Percentiles rank a stretch among this genome's conserved stretches.
phyloP scores from a whole-genome alignment of 2,329 filamentous ascomycete genomes.

The Fusarium miscanthi region DNA sequence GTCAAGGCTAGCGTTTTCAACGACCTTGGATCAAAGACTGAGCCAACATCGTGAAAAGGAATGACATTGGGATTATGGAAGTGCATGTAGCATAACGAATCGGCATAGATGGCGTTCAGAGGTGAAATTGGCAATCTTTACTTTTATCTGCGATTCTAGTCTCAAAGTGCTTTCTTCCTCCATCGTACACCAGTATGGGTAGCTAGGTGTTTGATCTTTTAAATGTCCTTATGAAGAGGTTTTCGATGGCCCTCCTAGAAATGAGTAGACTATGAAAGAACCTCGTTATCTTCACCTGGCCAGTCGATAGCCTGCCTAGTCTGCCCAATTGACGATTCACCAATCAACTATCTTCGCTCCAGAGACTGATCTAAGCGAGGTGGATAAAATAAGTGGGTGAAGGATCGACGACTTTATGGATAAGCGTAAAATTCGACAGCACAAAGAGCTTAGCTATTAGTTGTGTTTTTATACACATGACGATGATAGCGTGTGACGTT shows the following conservation, averaged over 20 bases:
- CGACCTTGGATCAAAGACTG: conserved; percentile 47
- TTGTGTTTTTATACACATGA: neutral
- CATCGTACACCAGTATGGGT: neutral
- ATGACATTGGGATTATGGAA: conserved; percentile 29
- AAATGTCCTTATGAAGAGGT: neutral
- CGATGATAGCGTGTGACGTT: neutral
- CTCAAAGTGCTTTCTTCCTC: neutral
- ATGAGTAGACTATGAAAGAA: neutral
- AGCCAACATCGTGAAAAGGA: conserved; percentile 23
- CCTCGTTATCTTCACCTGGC: neutral
- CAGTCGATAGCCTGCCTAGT: neutral
- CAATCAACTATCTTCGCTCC: neutral
- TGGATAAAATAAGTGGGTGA: neutral
- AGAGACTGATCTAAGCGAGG: neutral
- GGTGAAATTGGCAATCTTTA: conserved; percentile 34
- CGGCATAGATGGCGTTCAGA: conserved; percentile 47
- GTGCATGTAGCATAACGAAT: conserved; percentile 37
- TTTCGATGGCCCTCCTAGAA: neutral
- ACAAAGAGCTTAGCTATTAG: neutral
- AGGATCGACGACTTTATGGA: neutral
- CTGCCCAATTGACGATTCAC: neutral
- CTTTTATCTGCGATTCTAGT: neutral
- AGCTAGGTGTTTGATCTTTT: neutral
- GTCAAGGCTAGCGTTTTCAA: conserved; percentile 74
- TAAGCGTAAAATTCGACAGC: conserved; percentile 1